Evolutionary conservation across 768 basidiomycete genomes (phyloP).

Genomic region (Agrocybe praecox): DNA sequence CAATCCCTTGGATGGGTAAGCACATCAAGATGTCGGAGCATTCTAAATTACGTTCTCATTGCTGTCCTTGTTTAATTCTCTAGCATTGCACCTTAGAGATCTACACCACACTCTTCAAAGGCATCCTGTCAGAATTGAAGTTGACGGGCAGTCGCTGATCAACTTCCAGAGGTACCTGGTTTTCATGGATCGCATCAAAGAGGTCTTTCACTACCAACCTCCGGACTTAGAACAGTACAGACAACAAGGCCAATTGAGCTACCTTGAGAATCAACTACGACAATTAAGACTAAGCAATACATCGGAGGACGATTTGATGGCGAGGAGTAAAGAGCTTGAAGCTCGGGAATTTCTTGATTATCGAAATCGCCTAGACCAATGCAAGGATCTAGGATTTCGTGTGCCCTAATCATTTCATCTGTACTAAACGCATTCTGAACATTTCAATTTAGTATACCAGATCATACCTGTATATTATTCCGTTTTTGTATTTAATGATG

Average conservation of each 20-base stretch:
- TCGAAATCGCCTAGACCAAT: constrained; percentile 13
- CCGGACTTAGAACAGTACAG: constrained; percentile 35
- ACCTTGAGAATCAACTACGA: constrained; percentile 41
- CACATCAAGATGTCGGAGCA: background rate
- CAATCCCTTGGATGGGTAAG: constrained; percentile 46
- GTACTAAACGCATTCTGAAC: no score
- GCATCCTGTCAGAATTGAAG: constrained; percentile 27
- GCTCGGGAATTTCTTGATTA: constrained; percentile 26
- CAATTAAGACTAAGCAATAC: constrained; percentile 25
- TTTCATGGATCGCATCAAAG: constrained; percentile 38
- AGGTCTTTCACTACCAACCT: constrained; percentile 30
- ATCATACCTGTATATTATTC: no score
- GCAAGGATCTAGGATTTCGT: constrained; percentile 18
- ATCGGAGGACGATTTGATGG: constrained; percentile 35
- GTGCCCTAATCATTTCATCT: background rate
- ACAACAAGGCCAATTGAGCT: constrained; percentile 37
- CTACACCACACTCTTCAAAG: constrained; percentile 31
- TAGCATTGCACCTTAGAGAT: constrained; percentile 42
- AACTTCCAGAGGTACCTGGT: constrained; percentile 43
- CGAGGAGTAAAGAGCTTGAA: constrained; percentile 31
- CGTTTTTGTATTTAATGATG: background rate
- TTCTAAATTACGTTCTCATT: background rate
- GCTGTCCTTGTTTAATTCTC: background rate
- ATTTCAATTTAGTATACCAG: no score
- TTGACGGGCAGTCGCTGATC: constrained; percentile 37